Percentiles rank a stretch among this genome's conserved stretches.
Evolutionary conservation across 2,329 filamentous ascomycete species (phyloP).

Genomic region (Xylaria sp.): DNA sequence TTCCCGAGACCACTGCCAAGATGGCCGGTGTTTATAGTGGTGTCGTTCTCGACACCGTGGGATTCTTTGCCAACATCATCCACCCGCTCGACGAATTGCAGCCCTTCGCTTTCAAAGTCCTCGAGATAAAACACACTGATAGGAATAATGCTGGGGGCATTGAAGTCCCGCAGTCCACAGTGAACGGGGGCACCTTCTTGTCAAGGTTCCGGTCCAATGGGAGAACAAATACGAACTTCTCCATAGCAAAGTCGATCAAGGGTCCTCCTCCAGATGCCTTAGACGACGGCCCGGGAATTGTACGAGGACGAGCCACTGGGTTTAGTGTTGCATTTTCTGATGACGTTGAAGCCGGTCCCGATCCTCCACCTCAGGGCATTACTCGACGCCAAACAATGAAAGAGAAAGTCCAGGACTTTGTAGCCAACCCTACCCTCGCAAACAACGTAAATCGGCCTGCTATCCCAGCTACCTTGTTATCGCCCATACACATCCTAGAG

Average conservation of each 20-base stretch:
- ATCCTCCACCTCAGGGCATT: slow-evolving; percentile 41
- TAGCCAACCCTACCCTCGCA: slow-evolving; percentile 58
- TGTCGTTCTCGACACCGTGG: slow-evolving; percentile 64
- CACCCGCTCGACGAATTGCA: slow-evolving; percentile 64
- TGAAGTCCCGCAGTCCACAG: slow-evolving; percentile 34
- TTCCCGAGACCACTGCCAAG: slow-evolving; percentile 65
- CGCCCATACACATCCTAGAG: slow-evolving; percentile 65
- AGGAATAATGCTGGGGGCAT: slow-evolving; percentile 43
- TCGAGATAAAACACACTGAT: slow-evolving; percentile 60
- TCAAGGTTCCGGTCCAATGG: slow-evolving; percentile 25
- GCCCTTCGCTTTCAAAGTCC: slow-evolving; percentile 61
- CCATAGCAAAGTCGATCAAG: slow-evolving; percentile 32
- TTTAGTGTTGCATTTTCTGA: slow-evolving; percentile 34
- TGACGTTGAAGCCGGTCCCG: slow-evolving; percentile 44
- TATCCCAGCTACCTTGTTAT: slow-evolving; percentile 61
- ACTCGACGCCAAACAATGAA: slow-evolving; percentile 52
- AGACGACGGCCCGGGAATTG: slow-evolving; percentile 27
- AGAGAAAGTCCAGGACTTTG: slow-evolving; percentile 56
- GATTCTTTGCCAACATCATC: slow-evolving; percentile 72
- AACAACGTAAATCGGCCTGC: slow-evolving; percentile 55
- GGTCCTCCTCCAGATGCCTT: slow-evolving; percentile 35
- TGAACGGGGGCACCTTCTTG: slow-evolving; percentile 32
- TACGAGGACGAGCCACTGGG: slow-evolving; percentile 31
- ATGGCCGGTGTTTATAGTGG: slow-evolving; percentile 70
- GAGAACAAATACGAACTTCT: slow-evolving; percentile 35